A percentile compares a stretch with the other conserved stretches of the same genome.
Evolutionary conservation across 768 basidiomycete genomes (phyloP).

Genomic region (Macrolepiota fuliginosa): DNA sequence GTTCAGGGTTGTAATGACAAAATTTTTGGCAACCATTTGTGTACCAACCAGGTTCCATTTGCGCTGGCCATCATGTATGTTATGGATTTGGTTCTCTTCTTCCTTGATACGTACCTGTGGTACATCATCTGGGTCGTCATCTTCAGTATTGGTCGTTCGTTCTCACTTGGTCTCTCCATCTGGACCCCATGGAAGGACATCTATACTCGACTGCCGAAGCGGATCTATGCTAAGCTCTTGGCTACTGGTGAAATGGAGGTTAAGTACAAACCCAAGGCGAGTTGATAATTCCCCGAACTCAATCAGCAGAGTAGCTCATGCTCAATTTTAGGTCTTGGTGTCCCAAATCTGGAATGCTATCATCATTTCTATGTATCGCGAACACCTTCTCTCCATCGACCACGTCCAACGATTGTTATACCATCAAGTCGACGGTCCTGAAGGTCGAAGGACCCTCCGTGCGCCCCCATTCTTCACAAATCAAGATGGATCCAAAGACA

Average conservation of each 20-base stretch:
- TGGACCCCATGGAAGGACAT: conserved; percentile 99
- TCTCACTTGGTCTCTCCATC: conserved; percentile 90
- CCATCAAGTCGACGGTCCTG: conserved; percentile 90
- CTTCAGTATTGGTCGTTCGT: conserved; percentile 88
- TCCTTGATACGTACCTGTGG: conserved; percentile 99
- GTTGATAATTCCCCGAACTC: not conserved
- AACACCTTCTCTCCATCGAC: conserved; percentile 95
- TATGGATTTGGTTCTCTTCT: conserved; percentile 98
- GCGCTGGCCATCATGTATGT: conserved; percentile 97
- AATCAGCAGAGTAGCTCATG: not conserved
- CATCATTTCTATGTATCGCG: conserved; percentile 99
- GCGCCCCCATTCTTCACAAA: conserved; percentile 98
- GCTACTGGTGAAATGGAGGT: conserved; percentile 98
- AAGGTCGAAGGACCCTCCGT: conserved; percentile 88
- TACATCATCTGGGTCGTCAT: conserved; percentile 99
- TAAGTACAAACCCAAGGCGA: conserved; percentile 94
- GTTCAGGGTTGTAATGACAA: conserved; percentile 89
- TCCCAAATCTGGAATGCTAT: conserved; percentile 99
- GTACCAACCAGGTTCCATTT: conserved; percentile 91
- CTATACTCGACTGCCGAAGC: conserved; percentile 92
- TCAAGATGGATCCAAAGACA: conserved; percentile 72
- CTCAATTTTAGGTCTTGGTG: conserved; percentile 63
- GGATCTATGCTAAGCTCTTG: conserved; percentile 95
- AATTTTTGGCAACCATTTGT: conserved; percentile 76
- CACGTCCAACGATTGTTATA: conserved; percentile 97